Percentiles rank a stretch among this genome's conserved stretches.
Conservation (phyloP, 768 basidiomycete species). For the Xerocomellus amylosporus region DNA sequence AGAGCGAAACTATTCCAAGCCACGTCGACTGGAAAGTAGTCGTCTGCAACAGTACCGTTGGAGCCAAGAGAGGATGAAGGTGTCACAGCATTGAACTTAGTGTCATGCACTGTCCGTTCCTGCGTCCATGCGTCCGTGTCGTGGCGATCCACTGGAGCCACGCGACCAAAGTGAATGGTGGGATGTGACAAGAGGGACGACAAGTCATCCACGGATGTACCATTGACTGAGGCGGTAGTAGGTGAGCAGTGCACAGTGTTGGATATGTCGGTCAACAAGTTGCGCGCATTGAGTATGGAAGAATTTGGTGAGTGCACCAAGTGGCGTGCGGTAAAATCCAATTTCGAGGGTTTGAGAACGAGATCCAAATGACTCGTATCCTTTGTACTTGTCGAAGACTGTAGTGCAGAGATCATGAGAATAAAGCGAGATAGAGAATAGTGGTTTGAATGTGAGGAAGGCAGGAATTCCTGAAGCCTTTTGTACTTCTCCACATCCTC, state of each 20-base stretch:
- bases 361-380: not conserved
- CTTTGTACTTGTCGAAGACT: conserved; percentile 1
- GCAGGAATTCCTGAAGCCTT: conserved; percentile 3
- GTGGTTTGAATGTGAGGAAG: not conserved
- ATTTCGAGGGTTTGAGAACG: not conserved
- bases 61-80: conserved; percentile 11
- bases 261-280: conserved; percentile 6
- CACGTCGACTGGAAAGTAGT: not conserved
- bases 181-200: conserved; percentile 7
- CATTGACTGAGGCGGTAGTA: not conserved
- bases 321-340: conserved; percentile 6
- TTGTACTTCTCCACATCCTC: conserved; percentile 16
- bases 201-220: not conserved
- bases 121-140: conserved; percentile 25
- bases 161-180: conserved; percentile 14
- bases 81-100: conserved; percentile 4
- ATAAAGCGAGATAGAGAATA: not conserved
- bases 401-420: conserved; percentile 6
- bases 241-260: conserved; percentile 1
- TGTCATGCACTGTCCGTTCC: conserved; percentile 9
- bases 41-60: not conserved
- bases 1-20: not conserved
- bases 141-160: conserved; percentile 24
- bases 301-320: conserved; percentile 12
- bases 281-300: conserved; percentile 2